Percentiles rank a stretch among this genome's conserved stretches.
Evolutionary conservation across 257 asterid species (phyloP).

Genomic region (Petrea volubilis): DNA sequence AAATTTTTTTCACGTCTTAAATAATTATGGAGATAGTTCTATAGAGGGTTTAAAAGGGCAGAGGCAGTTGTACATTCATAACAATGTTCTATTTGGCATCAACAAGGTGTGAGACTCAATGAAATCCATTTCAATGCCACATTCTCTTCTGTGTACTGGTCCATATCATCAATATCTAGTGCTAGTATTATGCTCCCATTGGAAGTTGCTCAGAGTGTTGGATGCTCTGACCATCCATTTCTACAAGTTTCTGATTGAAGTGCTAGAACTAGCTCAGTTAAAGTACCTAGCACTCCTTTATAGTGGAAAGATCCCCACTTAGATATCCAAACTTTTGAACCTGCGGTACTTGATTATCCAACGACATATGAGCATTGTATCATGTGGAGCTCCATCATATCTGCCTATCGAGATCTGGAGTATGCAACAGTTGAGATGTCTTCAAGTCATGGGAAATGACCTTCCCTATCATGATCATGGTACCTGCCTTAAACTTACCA

Average conservation of each 20-base stretch:
- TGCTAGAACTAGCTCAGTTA: not conserved
- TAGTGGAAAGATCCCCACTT: not conserved
- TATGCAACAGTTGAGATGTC: not conserved
- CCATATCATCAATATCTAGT: not conserved
- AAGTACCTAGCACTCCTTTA: not conserved
- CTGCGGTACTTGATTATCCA: not conserved
- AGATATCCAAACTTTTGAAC: not conserved
- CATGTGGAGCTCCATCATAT: not conserved
- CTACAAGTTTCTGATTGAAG: not conserved
- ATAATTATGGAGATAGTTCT: not conserved
- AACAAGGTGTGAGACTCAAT: slow-evolving; percentile 4
- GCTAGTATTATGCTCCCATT: not conserved
- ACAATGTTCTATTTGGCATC: slow-evolving; percentile 14
- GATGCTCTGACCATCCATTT: not conserved
- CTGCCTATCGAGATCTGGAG: not conserved
- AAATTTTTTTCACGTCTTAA: slow-evolving; percentile 7
- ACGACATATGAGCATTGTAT: not conserved
- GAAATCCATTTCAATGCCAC: not conserved
- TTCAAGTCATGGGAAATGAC: not conserved
- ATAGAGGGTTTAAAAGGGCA: slow-evolving; percentile 2
- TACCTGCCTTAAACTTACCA: not conserved
- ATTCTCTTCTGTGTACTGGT: not conserved
- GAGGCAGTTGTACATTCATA: slow-evolving; percentile 8
- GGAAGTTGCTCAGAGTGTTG: not conserved
- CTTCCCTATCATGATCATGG: not conserved